phyloP scores from a whole-genome alignment of 371 early-diverging fungal species.

The Mortierella sp. region DNA sequence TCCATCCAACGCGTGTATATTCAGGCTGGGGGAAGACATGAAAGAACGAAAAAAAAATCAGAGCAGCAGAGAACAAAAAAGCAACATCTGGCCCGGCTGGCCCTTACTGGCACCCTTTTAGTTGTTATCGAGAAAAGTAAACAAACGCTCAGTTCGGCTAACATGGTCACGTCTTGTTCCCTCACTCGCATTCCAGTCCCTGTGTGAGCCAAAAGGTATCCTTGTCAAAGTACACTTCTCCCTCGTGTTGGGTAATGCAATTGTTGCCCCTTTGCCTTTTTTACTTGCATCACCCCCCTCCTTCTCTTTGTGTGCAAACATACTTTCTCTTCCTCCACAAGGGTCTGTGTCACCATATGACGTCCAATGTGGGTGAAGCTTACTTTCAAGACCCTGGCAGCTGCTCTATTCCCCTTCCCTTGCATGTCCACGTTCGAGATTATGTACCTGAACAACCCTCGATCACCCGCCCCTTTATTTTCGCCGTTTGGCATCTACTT shows the following conservation, averaged over 20 bases:
- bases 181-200: background rate
- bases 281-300: too few species aligned
- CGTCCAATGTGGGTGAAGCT: background rate
- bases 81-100: background rate
- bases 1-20: background rate
- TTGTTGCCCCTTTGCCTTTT: too few species aligned
- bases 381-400: background rate
- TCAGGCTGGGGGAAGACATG: background rate
- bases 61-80: background rate
- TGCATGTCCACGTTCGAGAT: conserved; percentile 4
- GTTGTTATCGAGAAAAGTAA: background rate
- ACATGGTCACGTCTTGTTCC: background rate
- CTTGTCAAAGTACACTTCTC: background rate
- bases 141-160: background rate
- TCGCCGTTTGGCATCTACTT: background rate
- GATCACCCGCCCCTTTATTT: conserved; percentile 5
- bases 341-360: conserved; percentile 7
- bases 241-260: background rate
- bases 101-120: background rate
- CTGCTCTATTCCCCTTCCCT: background rate
- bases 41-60: background rate
- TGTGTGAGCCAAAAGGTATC: background rate
- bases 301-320: background rate
- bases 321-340: background rate
- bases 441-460: background rate